A percentile compares a stretch with the other conserved stretches of the same genome.
Evolutionary conservation across 306 rosid genomes (phyloP).

Genomic region (Lathyrus tuberosus): DNA sequence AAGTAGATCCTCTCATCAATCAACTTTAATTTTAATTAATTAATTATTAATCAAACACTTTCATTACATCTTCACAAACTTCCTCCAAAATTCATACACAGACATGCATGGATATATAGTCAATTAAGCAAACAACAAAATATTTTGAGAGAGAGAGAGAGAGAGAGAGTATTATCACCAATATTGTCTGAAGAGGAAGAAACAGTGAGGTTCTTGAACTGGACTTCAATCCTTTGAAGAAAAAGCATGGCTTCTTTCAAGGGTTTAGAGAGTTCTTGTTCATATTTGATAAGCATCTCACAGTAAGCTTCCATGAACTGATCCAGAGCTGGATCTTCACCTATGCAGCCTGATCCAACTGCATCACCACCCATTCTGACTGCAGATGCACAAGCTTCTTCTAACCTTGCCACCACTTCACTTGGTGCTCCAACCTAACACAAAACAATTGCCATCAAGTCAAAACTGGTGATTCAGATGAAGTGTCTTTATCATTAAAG

Average conservation of each 20-base stretch:
- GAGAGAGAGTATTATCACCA: constrained; percentile 44
- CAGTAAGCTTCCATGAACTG: constrained; percentile 99
- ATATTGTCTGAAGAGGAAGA: constrained; percentile 60
- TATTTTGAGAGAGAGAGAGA: background rate
- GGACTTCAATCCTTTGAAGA: constrained; percentile 76
- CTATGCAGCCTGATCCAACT: constrained; percentile 54
- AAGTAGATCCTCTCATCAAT: constrained; percentile 14
- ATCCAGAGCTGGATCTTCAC: constrained; percentile 95
- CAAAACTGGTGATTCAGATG: background rate
- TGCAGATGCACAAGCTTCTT: constrained; percentile 73
- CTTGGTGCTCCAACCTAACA: constrained; percentile 92
- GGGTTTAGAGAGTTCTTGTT: constrained; percentile 93
- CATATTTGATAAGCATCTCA: constrained; percentile 95
- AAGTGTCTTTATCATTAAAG: constrained; percentile 44
- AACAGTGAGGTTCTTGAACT: constrained; percentile 74
- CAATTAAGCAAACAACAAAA: background rate
- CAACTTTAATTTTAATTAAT: constrained; percentile 13
- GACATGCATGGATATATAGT: background rate
- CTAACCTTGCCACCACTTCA: constrained; percentile 79
- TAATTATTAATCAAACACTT: constrained; percentile 1
- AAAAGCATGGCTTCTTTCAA: constrained; percentile 94
- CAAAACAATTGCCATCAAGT: background rate
- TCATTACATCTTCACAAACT: constrained; percentile 6
- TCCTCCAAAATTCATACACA: background rate
- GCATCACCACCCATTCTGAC: constrained; percentile 46